phyloP scores from a whole-genome alignment of 2,329 filamentous ascomycete genomes.

The Shiraia sp. region DNA sequence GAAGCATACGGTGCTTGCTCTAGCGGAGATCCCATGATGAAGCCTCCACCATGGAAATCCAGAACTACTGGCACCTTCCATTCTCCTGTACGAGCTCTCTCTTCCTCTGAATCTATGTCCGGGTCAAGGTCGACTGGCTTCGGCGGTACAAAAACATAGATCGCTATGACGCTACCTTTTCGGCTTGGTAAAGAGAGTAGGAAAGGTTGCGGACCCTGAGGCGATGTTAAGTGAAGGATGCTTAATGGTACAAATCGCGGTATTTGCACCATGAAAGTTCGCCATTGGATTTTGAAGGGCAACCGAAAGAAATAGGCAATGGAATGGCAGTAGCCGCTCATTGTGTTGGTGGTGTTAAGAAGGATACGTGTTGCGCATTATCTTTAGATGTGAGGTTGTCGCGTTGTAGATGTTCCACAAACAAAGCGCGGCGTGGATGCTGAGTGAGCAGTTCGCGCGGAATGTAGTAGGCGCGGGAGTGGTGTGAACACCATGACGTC shows the following conservation, averaged over 20 bases:
- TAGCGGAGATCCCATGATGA: slow-evolving; percentile 49
- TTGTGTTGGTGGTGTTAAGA: slow-evolving; percentile 11
- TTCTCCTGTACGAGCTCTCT: slow-evolving; percentile 25
- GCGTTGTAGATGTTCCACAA: background rate
- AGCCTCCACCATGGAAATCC: slow-evolving; percentile 51
- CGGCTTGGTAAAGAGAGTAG: slow-evolving; percentile 47
- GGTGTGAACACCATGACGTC: too few relatives aligned
- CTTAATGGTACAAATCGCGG: slow-evolving; percentile 44
- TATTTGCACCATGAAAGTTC: slow-evolving; percentile 42
- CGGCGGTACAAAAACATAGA: slow-evolving; percentile 49
- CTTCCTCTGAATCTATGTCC: slow-evolving; percentile 17
- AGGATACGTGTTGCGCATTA: background rate
- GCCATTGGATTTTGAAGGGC: slow-evolving; percentile 42
- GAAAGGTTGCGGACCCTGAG: slow-evolving; percentile 49
- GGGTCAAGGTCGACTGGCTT: slow-evolving; percentile 30
- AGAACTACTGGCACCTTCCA: slow-evolving; percentile 46
- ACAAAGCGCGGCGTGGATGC: background rate
- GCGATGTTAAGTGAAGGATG: slow-evolving; percentile 45
- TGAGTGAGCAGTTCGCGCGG: too few relatives aligned
- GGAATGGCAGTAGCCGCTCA: slow-evolving; percentile 37
- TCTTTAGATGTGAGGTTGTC: background rate
- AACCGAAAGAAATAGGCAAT: slow-evolving; percentile 44
- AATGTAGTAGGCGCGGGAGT: too few relatives aligned
- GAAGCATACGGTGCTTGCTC: slow-evolving; percentile 54
- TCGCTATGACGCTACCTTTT: slow-evolving; percentile 42